phyloP scores from a whole-genome alignment of 805 yeast species.

The Cyberlindnera euphorbiiphila region DNA sequence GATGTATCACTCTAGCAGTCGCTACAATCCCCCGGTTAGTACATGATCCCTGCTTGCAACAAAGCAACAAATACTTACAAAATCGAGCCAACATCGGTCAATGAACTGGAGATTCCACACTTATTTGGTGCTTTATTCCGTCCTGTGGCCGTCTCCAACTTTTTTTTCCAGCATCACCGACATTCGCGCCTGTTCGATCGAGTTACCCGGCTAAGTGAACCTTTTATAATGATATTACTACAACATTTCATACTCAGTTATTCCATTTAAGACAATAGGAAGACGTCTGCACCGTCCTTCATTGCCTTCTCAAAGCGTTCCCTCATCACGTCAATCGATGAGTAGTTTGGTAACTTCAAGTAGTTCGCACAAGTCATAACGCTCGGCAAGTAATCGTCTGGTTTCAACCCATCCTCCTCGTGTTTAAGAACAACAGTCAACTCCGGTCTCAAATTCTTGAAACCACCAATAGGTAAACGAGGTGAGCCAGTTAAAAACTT shows the following conservation, averaged over 20 bases:
- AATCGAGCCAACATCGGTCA: constrained; percentile 1
- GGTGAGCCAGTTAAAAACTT: constrained; percentile 95
- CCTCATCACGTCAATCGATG: constrained; percentile 56
- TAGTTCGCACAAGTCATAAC: constrained; percentile 99
- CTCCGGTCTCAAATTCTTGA: constrained; percentile 73
- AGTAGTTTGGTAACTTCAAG: constrained; percentile 81
- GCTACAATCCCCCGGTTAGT: too few relatives aligned
- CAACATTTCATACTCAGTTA: too few relatives aligned
- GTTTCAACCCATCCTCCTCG: constrained; percentile 61
- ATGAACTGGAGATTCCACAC: background rate
- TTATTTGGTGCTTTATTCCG: too few relatives aligned
- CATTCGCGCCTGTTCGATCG: too few relatives aligned
- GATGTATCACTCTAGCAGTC: constrained; percentile 6
- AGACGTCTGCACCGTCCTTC: constrained; percentile 85
- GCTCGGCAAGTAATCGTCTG: constrained; percentile 87
- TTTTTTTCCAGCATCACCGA: too few relatives aligned
- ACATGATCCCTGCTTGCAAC: too few relatives aligned
- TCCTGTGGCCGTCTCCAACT: too few relatives aligned
- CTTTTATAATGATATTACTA: too few relatives aligned
- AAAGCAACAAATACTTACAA: background rate
- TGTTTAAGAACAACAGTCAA: constrained; percentile 84
- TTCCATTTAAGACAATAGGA: constrained; percentile 65
- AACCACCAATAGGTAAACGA: constrained; percentile 90
- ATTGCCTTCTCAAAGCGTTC: constrained; percentile 64
- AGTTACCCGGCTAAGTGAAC: background rate